These are phyloP conservation scores for Caulochytrium protostelioides DNA, from an alignment of 371 early-diverging fungal species.

Conservation along the genomic window DNA sequence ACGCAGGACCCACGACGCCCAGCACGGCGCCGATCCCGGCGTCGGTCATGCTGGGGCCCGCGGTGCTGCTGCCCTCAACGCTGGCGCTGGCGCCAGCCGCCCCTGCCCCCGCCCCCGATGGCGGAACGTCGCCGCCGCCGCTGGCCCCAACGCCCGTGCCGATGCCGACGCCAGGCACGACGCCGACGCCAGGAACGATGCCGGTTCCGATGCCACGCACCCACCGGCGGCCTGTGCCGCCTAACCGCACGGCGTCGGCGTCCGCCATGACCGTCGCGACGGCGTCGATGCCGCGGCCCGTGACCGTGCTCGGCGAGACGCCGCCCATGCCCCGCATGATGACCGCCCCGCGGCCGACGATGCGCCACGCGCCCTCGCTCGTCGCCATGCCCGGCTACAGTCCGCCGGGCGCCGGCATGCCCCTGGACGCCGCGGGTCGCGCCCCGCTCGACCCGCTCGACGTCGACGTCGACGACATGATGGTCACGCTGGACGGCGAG, in stretches of 20 bases:
- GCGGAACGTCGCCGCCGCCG: neutral
- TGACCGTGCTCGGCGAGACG: neutral
- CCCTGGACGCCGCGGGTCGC: neutral
- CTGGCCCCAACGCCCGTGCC: too few relatives aligned
- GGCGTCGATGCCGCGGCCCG: neutral
- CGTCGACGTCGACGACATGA: neutral
- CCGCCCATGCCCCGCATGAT: too few relatives aligned
- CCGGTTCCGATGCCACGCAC: neutral
- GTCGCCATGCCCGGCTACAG: neutral
- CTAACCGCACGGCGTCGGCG: neutral
- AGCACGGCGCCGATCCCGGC: too few relatives aligned
- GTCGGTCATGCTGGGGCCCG: too few relatives aligned
- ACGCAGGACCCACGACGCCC: too few relatives aligned
- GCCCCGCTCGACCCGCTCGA: neutral
- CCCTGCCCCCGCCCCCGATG: neutral
- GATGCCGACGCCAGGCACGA: too few relatives aligned
- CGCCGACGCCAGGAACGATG: too few relatives aligned
- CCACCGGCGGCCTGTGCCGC: neutral
- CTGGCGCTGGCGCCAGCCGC: neutral
- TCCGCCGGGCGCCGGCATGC: neutral
- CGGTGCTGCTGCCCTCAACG: neutral
- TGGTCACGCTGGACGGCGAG: neutral
- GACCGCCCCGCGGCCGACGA: too few relatives aligned
- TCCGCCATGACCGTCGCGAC: neutral
- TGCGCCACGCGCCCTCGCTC: neutral